Base-by-base conservation (phyloP, 495 filamentous ascomycete genomes). In the Penicillium malachiteum region DNA sequence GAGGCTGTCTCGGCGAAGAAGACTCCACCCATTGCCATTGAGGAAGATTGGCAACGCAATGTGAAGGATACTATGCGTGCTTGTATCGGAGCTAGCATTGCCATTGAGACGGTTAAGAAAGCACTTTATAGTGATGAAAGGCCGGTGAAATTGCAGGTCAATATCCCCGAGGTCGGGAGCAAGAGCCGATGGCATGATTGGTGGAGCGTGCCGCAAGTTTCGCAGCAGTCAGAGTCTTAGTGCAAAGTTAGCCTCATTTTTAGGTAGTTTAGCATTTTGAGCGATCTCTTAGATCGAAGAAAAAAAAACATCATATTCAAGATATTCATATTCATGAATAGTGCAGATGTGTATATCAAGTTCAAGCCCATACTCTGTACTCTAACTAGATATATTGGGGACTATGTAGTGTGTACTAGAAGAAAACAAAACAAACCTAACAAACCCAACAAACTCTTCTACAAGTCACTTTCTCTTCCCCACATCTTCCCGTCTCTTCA, bases 131-230 rank as follows among this genome's bases (percentile, higher is more conserved):
- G 51, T 14, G 54, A 54, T 3, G 48, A 41, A 21, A 46, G 32
- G 8, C 8, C 48, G 14, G 26, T 81, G n/a, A 77, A 64, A 16
- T 55, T 74, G 31, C 55, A 71, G 48, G 82, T 85, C 8, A 77
- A 75, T 49, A 77, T 89, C 40, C 84, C 84, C 2, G 72, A 72
- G 37, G 64, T 76, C 6, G 81, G 75, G 7, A 68, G 76, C 5
- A 80, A 82, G 60, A 64, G 70, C 16, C 74, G 68, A 39, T 87
- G 88, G 75, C 84, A 89, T 73, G 84, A 85, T 59, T 90, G 86
- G 84, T 94, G 90, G 90, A 76, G 84, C 55, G 86, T 92, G 53
- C 88, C 88, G 5, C 86, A 84, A 66, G 58, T 92, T 40, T 63
- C 56, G 4, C 63, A 63, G 50, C 64, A 58, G 26, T 1, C 26